Evolutionary conservation across 2,329 filamentous ascomycete species (phyloP).

Genomic region (Grosmannia huntii): DNA sequence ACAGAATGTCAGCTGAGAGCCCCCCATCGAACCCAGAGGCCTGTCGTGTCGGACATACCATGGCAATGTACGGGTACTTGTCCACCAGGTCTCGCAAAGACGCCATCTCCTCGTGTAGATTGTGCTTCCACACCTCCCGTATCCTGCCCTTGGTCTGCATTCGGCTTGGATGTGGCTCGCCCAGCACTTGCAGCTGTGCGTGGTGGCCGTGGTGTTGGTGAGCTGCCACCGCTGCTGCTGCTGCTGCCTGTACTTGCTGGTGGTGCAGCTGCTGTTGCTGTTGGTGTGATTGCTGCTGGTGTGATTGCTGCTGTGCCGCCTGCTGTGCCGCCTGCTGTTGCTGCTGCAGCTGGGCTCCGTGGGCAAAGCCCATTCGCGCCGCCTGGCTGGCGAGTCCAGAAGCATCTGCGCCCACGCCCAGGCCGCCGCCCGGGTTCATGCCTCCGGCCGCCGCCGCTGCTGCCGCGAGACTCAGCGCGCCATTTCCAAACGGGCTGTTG

Average conservation of each 20-base stretch:
- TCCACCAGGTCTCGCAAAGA: conserved; percentile 71
- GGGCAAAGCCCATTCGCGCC: conserved; percentile 75
- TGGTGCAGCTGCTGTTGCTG: conserved; percentile 13
- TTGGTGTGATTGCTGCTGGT: conserved; percentile 33
- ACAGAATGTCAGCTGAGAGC: neutral
- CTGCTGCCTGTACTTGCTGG: conserved; percentile 28
- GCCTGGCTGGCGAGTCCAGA: conserved; percentile 77
- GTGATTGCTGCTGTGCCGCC: conserved; percentile 27
- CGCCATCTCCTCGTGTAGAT: conserved; percentile 83
- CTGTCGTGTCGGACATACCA: conserved; percentile 48
- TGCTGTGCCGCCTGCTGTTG: conserved; percentile 45
- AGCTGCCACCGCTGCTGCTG: conserved; percentile 20
- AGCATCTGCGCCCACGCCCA: conserved; percentile 45
- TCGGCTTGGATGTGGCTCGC: conserved; percentile 40
- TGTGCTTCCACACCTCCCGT: conserved; percentile 91
- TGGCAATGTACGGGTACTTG: conserved; percentile 90
- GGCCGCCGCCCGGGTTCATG: conserved; percentile 34
- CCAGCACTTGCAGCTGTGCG: conserved; percentile 20
- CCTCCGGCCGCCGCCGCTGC: conserved; percentile 26
- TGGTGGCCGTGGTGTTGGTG: conserved; percentile 34
- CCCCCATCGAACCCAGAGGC: neutral
- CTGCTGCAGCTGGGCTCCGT: conserved; percentile 47
- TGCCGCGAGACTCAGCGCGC: conserved; percentile 34
- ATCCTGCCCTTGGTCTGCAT: conserved; percentile 61
- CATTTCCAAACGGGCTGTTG: conserved; percentile 54